Evolutionary conservation across 192 early-diverging fungal genomes (phyloP).

Genomic region (Gaertneriomyces semiglobifer): DNA sequence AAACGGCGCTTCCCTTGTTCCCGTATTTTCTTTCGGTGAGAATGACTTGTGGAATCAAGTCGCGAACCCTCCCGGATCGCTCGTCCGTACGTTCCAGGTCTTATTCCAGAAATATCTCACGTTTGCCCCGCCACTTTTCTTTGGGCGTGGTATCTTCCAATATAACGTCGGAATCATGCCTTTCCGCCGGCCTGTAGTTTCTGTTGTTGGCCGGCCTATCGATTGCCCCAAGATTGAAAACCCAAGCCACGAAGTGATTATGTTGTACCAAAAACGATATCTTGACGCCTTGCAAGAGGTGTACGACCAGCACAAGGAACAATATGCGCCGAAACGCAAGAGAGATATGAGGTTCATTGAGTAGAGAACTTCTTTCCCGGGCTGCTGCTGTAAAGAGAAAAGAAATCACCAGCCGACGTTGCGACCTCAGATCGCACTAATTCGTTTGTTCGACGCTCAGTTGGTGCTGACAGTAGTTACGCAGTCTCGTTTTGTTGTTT

Average conservation of each 20-base stretch:
- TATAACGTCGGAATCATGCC: conserved; percentile 64
- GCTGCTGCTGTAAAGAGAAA: too few species aligned
- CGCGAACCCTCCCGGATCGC: conserved; percentile 63
- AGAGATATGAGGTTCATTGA: conserved; percentile 65
- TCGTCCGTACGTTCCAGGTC: conserved; percentile 66
- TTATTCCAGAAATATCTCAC: conserved; percentile 55
- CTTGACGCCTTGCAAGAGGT: conserved; percentile 61
- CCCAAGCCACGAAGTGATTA: conserved; percentile 60
- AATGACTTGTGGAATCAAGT: conserved; percentile 83
- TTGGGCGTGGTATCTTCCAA: conserved; percentile 84
- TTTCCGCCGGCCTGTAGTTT: conserved; percentile 39
- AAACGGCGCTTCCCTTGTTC: conserved; percentile 78
- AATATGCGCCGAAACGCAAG: conserved; percentile 62
- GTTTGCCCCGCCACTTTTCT: conserved; percentile 59
- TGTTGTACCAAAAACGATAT: conserved; percentile 63
- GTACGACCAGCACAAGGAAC: conserved; percentile 69
- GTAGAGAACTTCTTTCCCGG: conserved; percentile 21
- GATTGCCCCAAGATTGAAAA: conserved; percentile 52
- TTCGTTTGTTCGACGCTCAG: too few species aligned
- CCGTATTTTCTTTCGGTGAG: conserved; percentile 91
- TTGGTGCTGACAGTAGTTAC: too few species aligned
- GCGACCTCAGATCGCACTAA: too few species aligned
- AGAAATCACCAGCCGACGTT: too few species aligned
- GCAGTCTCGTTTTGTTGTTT: too few species aligned
- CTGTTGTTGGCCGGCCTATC: conserved; percentile 65